A percentile compares a stretch with the other conserved stretches of the same genome.
These are phyloP conservation scores for Metschnikowia hibisci DNA, from an alignment of 805 yeast genomes.

Conservation along the genomic window DNA sequence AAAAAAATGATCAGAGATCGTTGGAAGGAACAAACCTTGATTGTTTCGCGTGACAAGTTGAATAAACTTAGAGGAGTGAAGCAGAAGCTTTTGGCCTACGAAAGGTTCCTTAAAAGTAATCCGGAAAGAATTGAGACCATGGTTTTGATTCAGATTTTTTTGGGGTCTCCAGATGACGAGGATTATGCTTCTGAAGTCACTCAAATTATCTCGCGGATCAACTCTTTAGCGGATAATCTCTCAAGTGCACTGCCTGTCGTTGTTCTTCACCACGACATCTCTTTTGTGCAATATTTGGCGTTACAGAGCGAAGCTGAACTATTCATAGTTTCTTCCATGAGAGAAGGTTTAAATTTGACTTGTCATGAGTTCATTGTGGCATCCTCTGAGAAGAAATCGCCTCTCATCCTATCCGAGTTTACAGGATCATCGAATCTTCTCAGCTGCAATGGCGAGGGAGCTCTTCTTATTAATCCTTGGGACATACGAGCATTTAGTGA, in stretches of 20 bases:
- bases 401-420: constrained; percentile 84
- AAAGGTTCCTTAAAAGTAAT: constrained; percentile 63
- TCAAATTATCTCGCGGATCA: constrained; percentile 79
- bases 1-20: constrained; percentile 66
- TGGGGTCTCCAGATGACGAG: constrained; percentile 52
- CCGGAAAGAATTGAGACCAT: constrained; percentile 68
- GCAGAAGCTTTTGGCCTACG: constrained; percentile 85
- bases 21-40: constrained; percentile 67
- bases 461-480: constrained; percentile 88
- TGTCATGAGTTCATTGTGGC: constrained; percentile 91
- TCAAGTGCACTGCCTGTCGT: constrained; percentile 80
- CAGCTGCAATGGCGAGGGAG: constrained; percentile 49
- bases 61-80: constrained; percentile 85
- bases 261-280: constrained; percentile 81
- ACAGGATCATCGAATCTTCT: constrained; percentile 89
- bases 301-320: constrained; percentile 79
- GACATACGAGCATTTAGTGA: constrained; percentile 63
- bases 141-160: constrained; percentile 78
- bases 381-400: constrained; percentile 66
- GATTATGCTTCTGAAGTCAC: constrained; percentile 71
- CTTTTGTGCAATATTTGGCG: constrained; percentile 85
- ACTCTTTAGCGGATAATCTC: constrained; percentile 67
- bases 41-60: constrained; percentile 84
- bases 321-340: constrained; percentile 83
- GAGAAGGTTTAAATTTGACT: constrained; percentile 96